Evolutionary conservation across 1,139 yeast species (phyloP), one percentile per base, ranked within the genome.

Genomic region (Kluyveromyces sp.): DNA sequence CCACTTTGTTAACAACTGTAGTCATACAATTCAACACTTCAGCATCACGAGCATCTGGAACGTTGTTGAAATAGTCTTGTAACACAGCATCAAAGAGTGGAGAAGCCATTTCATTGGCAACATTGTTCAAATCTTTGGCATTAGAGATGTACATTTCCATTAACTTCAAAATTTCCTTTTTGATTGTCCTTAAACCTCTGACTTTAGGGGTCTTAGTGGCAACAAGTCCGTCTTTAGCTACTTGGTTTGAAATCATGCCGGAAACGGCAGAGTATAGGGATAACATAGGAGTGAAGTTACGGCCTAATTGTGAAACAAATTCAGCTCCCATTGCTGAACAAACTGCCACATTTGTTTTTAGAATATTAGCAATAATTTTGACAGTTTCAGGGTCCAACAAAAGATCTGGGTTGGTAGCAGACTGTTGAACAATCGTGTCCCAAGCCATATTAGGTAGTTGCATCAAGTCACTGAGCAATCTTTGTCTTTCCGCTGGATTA

Each of bases 11-110:
- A 26, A 92, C 94, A 52, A 94, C 78, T 1, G 96, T 89, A 21
- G 96, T 81, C 80, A 92, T 83, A 75, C 97, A 89, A 67, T 86
- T 87, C 63, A 92, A 75, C 3, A 92, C 98, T 70, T 94, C 98
- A 4, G 97, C 96, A 69, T 94, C 98, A 62, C 98, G 82, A 5
- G 97, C 96, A 69, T 88, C 96, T 3, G 98, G 95, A 34, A 89
- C 96, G 60, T 87, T 87, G 25, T 80, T 72, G 60, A 79, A 79
- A 69, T 94, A 94, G 67, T 94, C 99, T 53, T 86, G 94, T 55
- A 94, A 76, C 21, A 89, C 94, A 0, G 97, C 89, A 38, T 78
- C 77, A 57, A 94, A 77, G 59, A 94, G 72, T 41, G 95, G 95
- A 55, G 87, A 88, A 3, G 89, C 81, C 57, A 94, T 75, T 55